Base-by-base conservation (phyloP, 2,329 filamentous ascomycete species). In the Gnomoniopsis smithogilvyi region DNA sequence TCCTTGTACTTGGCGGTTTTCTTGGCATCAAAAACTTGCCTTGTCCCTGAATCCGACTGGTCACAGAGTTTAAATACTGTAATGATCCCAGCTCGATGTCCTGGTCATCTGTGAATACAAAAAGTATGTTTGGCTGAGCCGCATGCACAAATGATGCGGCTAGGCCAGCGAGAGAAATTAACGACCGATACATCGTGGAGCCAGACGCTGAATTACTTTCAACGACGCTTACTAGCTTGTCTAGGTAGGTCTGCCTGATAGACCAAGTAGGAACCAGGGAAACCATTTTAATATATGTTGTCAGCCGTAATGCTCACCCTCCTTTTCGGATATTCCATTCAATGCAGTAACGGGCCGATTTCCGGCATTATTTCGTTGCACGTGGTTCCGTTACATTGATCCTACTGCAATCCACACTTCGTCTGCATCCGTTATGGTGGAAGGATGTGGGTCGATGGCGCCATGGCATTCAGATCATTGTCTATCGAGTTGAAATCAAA, bases 41-140 rank as follows among this genome's bases (percentile, higher is more conserved):
- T 58, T 62, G 45, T 19, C 43, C 19, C 8, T 59, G 53, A 19
- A 62, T 62, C 6, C 57, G 56, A 47, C 49, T 56, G 3, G 49
- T 51, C 21, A 62, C 60, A 10, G 49, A 21, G 30, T 54, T 21
- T 2, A 62, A 53, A 33, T 59, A 59, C 19, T 59, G 30, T 17
- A 62, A 43, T 3, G 60, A 62, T 2, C 60, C 60, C 34, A 62
- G 52, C 60, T 62, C 60, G 24, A 62, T 59, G 36, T 62, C 60
- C 45, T 62, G 60, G 46, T 62, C 60, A 15, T 62, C 60, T 6
- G 60, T 62, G 17, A 62, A 41, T 26, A 62, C 56, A 26, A 62
- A 62, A 26, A 62, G 53, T 24, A 60, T 59, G 22, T 62, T 62
- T 15, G 56, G 60, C 60, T 62, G 60, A n/a, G 58, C 53, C 36